These are phyloP conservation scores for Beauveria sp. DNA, from an alignment of 2,329 filamentous ascomycete species.

Conservation along the genomic window DNA sequence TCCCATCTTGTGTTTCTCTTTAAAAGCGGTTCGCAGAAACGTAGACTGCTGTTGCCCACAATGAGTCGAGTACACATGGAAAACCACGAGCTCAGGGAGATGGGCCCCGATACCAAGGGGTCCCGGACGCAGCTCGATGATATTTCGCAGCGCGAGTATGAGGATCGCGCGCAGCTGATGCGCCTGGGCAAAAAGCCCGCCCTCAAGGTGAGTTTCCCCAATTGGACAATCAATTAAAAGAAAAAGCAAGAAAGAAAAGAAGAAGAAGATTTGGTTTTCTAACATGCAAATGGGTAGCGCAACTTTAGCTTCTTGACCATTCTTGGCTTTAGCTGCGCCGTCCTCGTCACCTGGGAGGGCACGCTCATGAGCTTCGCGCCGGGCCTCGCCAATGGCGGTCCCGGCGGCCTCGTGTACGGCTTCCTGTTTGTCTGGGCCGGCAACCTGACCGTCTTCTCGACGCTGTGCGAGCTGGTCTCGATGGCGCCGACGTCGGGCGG, in stretches of 20 bases:
- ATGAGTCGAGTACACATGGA: neutral
- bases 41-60: neutral
- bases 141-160: constrained; percentile 5
- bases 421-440: constrained; percentile 41
- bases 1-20: too few relatives aligned
- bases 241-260: neutral
- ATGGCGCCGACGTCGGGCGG: constrained; percentile 46
- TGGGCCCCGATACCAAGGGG: neutral
- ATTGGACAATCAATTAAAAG: neutral
- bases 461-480: constrained; percentile 32
- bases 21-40: too few relatives aligned
- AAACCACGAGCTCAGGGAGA: neutral
- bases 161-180: constrained; percentile 4
- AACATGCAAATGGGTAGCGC: constrained; percentile 21
- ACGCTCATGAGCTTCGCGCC: constrained; percentile 26
- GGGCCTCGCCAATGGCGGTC: constrained; percentile 41
- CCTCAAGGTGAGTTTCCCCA: neutral
- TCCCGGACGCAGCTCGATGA: neutral
- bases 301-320: constrained; percentile 44
- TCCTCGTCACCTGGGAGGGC: constrained; percentile 46
- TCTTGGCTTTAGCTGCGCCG: constrained; percentile 43
- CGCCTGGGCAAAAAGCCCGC: constrained; percentile 7
- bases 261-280: neutral
- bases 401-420: constrained; percentile 45
- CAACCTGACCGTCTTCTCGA: constrained; percentile 34